Percentiles rank a stretch among this genome's conserved stretches.
These are phyloP conservation scores for Prunus salicina DNA, from an alignment of 306 rosid genomes.

Conservation along the genomic window DNA sequence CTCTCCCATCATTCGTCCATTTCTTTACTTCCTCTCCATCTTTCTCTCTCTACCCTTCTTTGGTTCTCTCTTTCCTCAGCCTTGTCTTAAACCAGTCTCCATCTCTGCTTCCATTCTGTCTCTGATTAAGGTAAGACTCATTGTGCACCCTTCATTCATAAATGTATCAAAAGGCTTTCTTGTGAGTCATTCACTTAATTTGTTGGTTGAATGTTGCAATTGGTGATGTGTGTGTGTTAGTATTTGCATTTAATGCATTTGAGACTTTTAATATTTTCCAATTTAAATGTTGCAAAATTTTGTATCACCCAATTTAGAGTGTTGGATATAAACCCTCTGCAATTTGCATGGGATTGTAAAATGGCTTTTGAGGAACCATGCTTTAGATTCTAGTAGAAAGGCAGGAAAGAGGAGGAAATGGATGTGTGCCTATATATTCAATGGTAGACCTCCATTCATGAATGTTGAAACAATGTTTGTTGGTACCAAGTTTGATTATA, in stretches of 20 bases:
- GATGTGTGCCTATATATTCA: not conserved
- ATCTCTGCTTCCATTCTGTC: conserved; percentile 23
- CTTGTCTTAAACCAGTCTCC: conserved; percentile 27
- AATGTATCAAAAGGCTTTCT: conserved; percentile 2
- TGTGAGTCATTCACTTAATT: not conserved
- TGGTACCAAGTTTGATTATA: not conserved
- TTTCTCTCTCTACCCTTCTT: conserved; percentile 27
- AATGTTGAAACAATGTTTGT: not conserved
- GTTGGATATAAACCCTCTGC: not conserved
- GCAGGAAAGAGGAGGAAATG: not conserved
- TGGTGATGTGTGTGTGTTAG: not conserved
- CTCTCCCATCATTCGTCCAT: conserved; percentile 32
- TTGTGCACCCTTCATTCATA: not conserved
- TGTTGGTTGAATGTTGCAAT: not conserved
- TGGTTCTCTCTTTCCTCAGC: conserved; percentile 9
- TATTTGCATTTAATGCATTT: not conserved
- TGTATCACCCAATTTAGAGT: not conserved
- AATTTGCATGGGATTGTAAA: not conserved
- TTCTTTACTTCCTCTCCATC: not conserved
- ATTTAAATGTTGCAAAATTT: not conserved
- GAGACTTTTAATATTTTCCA: not conserved
- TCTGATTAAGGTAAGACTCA: conserved; percentile 37
- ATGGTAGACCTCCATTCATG: not conserved
- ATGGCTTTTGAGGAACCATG: conserved; percentile 2
- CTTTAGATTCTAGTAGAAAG: not conserved